Evolutionary conservation across 2,329 filamentous ascomycete species (phyloP), one percentile per base, ranked within the genome.

Genomic region (Bipolaris sorokiniana): DNA sequence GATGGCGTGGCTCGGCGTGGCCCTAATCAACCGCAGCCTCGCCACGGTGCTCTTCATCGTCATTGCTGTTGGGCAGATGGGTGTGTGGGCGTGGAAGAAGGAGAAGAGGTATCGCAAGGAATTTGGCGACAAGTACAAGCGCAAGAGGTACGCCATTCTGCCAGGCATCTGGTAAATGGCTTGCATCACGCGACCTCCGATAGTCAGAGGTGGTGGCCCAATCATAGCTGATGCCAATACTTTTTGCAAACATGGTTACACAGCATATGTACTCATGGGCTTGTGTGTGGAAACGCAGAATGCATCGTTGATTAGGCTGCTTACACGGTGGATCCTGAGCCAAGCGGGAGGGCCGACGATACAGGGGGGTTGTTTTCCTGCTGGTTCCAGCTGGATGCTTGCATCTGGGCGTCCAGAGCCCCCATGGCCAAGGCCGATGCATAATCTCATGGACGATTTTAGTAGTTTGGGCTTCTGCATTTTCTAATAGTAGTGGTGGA

Each of bases 51-150:
- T 96, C 18, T 98, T 98, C 78, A 87, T 90, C 59, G 75, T 82
- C 22, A 83, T 92, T 49, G 92, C 92, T 33, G 84, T 83, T 15
- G 83, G 79, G 22, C 91, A 93, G 78, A 98, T 99, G 95, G 86
- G 84, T 55, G 77, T 82, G 50, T 99, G 95, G 95, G 94, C 89
- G 37, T 86, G 85, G 78, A 94, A 92, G 83, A 98, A 97, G 85
- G 95, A 99, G 84, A 86, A 82, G 73, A 87, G 91, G 54, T 95
- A 97, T 76, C 87, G 95, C 69, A 89, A 90, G 77, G 91, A 97
- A 76, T 97, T 98, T 77, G 90, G 90, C 38, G 90, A 93, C 75
- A 90, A 89, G 79, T 99, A 99, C 81, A 93, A 94, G 88, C 93
- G 89, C 83, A 98, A 99, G 91, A 86, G 86, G 71, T 94, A 84